A percentile compares a stretch with the other conserved stretches of the same genome.
These are phyloP conservation scores for Coniochaeta prunicola DNA, from an alignment of 2,329 filamentous ascomycete species.

Conservation along the genomic window DNA sequence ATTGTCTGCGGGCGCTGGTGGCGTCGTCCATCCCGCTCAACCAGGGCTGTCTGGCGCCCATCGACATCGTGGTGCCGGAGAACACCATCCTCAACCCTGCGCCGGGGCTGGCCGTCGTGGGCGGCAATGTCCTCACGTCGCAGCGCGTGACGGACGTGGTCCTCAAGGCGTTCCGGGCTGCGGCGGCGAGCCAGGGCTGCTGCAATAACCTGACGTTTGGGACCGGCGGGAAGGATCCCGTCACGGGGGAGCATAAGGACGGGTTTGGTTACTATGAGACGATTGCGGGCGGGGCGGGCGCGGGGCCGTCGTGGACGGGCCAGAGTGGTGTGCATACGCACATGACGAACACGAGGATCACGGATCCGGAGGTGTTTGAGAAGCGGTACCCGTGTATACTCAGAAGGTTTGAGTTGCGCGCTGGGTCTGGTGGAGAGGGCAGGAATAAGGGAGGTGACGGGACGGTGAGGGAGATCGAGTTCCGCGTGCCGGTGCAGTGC, in stretches of 20 bases:
- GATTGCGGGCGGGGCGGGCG: conserved; percentile 24
- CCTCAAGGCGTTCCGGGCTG: conserved; percentile 19
- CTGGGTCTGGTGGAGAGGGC: conserved; percentile 18
- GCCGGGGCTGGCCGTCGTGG: conserved; percentile 16
- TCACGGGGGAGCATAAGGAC: conserved; percentile 16
- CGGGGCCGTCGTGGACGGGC: conserved; percentile 20
- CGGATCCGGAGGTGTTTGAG: conserved; percentile 22
- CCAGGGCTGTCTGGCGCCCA: conserved; percentile 27
- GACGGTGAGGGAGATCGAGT: conserved; percentile 23
- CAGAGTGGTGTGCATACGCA: conserved; percentile 17
- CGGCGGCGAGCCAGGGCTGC: conserved; percentile 19
- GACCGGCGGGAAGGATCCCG: not conserved
- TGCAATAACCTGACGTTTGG: conserved; percentile 22
- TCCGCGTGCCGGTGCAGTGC: conserved; percentile 20
- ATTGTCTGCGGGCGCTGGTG: conserved; percentile 27
- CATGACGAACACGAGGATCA: conserved; percentile 19
- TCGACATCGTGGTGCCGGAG: conserved; percentile 23
- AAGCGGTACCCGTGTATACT: conserved; percentile 23
- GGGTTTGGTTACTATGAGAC: conserved; percentile 27
- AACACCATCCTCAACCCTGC: conserved; percentile 25
- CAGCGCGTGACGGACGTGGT: conserved; percentile 26
- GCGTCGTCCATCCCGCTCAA: conserved; percentile 29
- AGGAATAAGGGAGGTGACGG: conserved; percentile 22
- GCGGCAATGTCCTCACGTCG: conserved; percentile 32
- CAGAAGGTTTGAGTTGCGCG: conserved; percentile 15